Evolutionary conservation across 805 yeast genomes (phyloP).

Genomic region (Monosporozyma solicola): DNA sequence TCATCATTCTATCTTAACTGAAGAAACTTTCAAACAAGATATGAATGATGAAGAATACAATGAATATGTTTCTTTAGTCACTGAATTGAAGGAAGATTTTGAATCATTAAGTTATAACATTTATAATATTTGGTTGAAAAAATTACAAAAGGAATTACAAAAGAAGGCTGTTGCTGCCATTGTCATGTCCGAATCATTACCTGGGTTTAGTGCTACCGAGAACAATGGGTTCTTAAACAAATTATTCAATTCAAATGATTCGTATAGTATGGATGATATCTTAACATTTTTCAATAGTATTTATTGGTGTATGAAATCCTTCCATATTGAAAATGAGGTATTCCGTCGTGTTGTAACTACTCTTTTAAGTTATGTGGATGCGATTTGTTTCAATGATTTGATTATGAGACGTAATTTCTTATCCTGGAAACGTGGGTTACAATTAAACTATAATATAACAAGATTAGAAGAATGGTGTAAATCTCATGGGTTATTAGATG

Average conservation of each 20-base stretch:
- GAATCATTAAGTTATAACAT: conserved; percentile 89
- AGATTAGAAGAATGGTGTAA: conserved; percentile 98
- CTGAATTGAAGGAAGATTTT: conserved; percentile 87
- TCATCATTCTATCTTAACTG: conserved; percentile 80
- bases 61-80: conserved; percentile 80
- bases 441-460: conserved; percentile 91
- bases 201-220: conserved; percentile 90
- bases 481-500: conserved; percentile 83
- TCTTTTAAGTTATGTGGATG: conserved; percentile 77
- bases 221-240: conserved; percentile 70
- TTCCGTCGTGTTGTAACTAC: conserved; percentile 78
- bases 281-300: conserved; percentile 82
- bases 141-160: conserved; percentile 81
- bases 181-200: conserved; percentile 86
- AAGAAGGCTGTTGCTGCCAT: conserved; percentile 93
- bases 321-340: conserved; percentile 77
- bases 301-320: conserved; percentile 87
- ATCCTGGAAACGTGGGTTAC: conserved; percentile 97
- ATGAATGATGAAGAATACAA: conserved; percentile 86
- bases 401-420: conserved; percentile 89
- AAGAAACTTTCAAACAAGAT: conserved; percentile 67
- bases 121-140: conserved; percentile 95
- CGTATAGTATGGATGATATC: conserved; percentile 90
- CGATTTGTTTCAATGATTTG: conserved; percentile 89
- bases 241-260: conserved; percentile 62